Base-by-base conservation (phyloP, 2,329 filamentous ascomycete genomes). In the Byssoonygena ceratinophila region DNA sequence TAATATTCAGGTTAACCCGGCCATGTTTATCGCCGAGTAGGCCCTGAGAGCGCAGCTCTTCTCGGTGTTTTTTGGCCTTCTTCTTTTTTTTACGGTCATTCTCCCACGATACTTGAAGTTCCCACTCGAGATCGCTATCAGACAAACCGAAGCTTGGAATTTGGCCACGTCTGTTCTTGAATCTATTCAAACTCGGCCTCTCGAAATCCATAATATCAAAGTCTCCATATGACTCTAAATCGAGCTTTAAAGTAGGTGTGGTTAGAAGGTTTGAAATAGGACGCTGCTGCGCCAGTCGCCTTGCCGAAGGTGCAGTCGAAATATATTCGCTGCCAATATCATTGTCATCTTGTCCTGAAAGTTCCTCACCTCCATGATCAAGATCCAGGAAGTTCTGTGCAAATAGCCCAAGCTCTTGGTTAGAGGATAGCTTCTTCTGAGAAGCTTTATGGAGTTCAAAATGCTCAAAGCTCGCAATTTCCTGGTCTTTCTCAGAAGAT, bases 191-290 rank as follows among this genome's bases (percentile, higher is more conserved):
- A 50, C 81, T 87, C 1, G 83, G 81, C 23, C 82, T 76, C 14
- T 85, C 78, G 69, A 85, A 87, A 61, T 94, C 87, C 83, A 92
- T 91, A 41, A 94, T 74, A 62, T 95, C 88, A 57, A 95, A 83
- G 7, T 81, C 85, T 55, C 84, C 81, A 55, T 81, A 78, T 1
- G 78, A 76, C 58, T 79, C 76, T 56, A 71, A 67, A n/a, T 81
- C 77, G 1, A 82, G 68, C 0, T 75, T 73, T 23, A 51, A 22
- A 16, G 39, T 36, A 18, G 48, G 29, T 6, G 31, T 37, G 22
- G 14, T 12, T 12, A 51, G 11, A 11, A 44, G 16, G 14, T 44
- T 36, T 11, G 48, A 36, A 27, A 44, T 23, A 16, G 12, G 48
- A 12, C 31, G 36, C 11, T 32, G 36, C 9, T 29, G 23, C 7